phyloP scores from a whole-genome alignment of 345 rosid species.

The Arabidopsis thaliana region DNA sequence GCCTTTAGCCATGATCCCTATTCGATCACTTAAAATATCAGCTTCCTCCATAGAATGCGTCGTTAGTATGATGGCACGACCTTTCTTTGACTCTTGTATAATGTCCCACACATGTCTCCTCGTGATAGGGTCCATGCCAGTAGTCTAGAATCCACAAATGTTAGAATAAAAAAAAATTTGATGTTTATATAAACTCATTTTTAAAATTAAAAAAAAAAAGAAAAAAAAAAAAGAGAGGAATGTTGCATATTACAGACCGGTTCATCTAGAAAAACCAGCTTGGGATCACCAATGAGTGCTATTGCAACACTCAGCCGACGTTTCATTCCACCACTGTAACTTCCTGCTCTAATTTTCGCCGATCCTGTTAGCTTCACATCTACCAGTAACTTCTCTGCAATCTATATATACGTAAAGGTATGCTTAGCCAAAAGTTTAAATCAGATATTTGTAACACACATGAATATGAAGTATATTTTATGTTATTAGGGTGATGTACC shows the following conservation, averaged over 20 bases:
- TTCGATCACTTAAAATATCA: conserved; percentile 85
- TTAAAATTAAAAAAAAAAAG: background rate
- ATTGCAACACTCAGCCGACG: conserved; percentile 92
- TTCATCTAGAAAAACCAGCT: conserved; percentile 84
- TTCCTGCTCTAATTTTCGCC: conserved; percentile 74
- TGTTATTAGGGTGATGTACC: conserved; percentile 47
- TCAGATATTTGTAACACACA: conserved; percentile 3
- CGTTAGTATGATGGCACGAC: conserved; percentile 80
- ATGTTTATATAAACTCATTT: background rate
- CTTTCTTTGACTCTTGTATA: conserved; percentile 81
- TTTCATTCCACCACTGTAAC: conserved; percentile 97
- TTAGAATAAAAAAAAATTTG: background rate
- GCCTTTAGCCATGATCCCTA: conserved; percentile 96
- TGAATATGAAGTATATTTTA: conserved; percentile 8
- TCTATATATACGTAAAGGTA: conserved; percentile 43
- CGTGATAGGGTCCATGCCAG: conserved; percentile 96
- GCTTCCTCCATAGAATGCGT: conserved; percentile 99
- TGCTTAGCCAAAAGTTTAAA: background rate
- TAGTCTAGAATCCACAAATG: conserved; percentile 56
- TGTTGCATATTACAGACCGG: conserved; percentile 54
- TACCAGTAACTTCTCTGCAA: conserved; percentile 61
- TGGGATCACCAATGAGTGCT: conserved; percentile 87
- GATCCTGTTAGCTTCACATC: conserved; percentile 75
- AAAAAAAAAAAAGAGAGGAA: background rate
- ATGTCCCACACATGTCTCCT: conserved; percentile 97